phyloP scores from a whole-genome alignment of 257 asterid genomes.

The Lantana camara region DNA sequence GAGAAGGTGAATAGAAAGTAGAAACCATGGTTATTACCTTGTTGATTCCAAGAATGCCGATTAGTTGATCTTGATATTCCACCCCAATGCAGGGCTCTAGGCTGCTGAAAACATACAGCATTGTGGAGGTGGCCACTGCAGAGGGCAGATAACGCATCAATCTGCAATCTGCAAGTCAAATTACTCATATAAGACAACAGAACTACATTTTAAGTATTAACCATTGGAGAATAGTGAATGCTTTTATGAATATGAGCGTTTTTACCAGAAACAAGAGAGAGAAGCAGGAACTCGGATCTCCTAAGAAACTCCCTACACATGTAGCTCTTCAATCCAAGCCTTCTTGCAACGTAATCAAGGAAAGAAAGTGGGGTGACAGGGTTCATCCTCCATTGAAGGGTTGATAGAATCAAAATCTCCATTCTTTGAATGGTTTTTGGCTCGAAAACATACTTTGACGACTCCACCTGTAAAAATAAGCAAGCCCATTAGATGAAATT shows the following conservation, averaged over 20 bases:
- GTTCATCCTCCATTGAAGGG: slow-evolving; percentile 69
- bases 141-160: slow-evolving; percentile 67
- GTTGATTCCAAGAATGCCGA: slow-evolving; percentile 64
- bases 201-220: neutral
- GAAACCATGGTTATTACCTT: slow-evolving; percentile 42
- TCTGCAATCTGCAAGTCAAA: slow-evolving; percentile 59
- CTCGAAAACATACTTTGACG: slow-evolving; percentile 51
- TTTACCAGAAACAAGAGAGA: slow-evolving; percentile 52
- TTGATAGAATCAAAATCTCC: slow-evolving; percentile 64
- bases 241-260: neutral
- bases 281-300: slow-evolving; percentile 61
- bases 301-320: slow-evolving; percentile 39
- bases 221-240: neutral
- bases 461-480: slow-evolving; percentile 46
- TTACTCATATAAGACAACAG: neutral
- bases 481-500: slow-evolving; percentile 1
- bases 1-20: neutral
- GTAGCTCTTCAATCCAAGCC: slow-evolving; percentile 32
- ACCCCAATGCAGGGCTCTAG: slow-evolving; percentile 54
- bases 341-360: slow-evolving; percentile 49
- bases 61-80: slow-evolving; percentile 55
- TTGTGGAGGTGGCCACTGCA: slow-evolving; percentile 79
- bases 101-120: slow-evolving; percentile 62
- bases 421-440: slow-evolving; percentile 64
- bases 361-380: slow-evolving; percentile 65